Conservation (phyloP, 202 grass and related monocot species). For the Carex sylvatica region DNA sequence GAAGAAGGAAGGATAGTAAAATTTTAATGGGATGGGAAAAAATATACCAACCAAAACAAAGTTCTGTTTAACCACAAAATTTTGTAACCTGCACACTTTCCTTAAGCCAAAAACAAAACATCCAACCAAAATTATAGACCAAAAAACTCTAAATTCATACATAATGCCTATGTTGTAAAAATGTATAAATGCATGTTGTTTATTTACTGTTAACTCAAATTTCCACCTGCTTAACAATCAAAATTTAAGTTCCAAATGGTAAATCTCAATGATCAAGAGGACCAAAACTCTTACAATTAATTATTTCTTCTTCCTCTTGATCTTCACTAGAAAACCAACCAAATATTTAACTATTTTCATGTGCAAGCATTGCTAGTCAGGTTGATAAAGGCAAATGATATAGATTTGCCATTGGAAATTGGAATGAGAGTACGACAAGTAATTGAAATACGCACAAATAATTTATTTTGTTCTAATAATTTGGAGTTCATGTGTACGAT, state of each 20-base stretch:
- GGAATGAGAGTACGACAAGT: not conserved
- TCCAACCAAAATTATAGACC: not conserved
- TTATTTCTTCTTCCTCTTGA: not conserved
- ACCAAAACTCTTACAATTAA: not conserved
- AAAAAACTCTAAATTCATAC: not conserved
- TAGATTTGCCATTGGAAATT: not conserved
- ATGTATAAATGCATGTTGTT: not conserved
- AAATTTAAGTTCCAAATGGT: not conserved
- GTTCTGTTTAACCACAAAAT: not conserved
- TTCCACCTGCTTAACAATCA: not conserved
- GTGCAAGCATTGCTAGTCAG: not conserved
- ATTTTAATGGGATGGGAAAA: not conserved
- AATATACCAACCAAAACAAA: too few species aligned
- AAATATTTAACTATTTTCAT: not conserved
- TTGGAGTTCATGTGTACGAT: not conserved
- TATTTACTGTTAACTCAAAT: not conserved
- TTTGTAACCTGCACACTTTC: not conserved
- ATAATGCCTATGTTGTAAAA: not conserved
- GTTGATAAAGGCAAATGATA: not conserved
- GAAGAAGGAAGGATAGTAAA: not conserved
- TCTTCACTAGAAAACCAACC: not conserved
- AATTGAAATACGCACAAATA: not conserved
- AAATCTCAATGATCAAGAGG: not conserved
- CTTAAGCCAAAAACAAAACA: not conserved
- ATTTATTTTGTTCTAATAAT: slow-evolving; percentile 1